A percentile compares a stretch with the other conserved stretches of the same genome.
These are phyloP conservation scores for Secale cereale DNA, from an alignment of 176 grass and related monocot genomes.

Conservation along the genomic window DNA sequence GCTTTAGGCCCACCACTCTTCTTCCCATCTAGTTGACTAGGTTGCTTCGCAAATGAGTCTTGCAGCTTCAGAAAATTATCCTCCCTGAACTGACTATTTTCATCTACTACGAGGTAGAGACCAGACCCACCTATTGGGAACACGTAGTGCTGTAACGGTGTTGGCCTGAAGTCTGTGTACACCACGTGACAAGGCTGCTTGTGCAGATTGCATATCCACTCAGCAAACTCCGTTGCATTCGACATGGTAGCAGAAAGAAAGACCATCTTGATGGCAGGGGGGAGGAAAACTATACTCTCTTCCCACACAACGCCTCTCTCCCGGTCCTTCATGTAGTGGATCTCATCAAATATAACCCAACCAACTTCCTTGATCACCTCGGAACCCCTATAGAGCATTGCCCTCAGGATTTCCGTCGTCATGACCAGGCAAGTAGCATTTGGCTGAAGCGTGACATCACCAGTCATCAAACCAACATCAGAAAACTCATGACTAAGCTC, in stretches of 20 bases:
- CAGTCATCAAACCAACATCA: slow-evolving; percentile 92
- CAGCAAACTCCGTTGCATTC: slow-evolving; percentile 95
- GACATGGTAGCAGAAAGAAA: slow-evolving; percentile 99
- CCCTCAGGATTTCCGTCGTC: slow-evolving; percentile 97
- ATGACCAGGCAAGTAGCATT: slow-evolving; percentile 95
- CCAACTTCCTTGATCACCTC: slow-evolving; percentile 98
- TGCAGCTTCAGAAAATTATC: slow-evolving; percentile 93
- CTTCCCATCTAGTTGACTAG: slow-evolving; percentile 40
- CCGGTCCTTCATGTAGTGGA: slow-evolving; percentile 99
- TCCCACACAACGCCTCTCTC: slow-evolving; percentile 97
- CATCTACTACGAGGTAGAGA: slow-evolving; percentile 94
- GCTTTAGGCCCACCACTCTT: slow-evolving; percentile 54
- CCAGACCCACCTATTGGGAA: slow-evolving; percentile 92
- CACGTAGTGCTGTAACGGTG: slow-evolving; percentile 91
- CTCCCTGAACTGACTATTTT: slow-evolving; percentile 92
- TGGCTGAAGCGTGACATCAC: slow-evolving; percentile 87
- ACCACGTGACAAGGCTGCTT: slow-evolving; percentile 97
- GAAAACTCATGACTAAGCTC: slow-evolving; percentile 91
- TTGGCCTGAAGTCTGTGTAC: slow-evolving; percentile 97
- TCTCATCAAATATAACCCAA: slow-evolving; percentile 99
- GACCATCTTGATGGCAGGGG: slow-evolving; percentile 97
- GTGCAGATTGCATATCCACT: slow-evolving; percentile 95
- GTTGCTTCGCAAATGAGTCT: slow-evolving; percentile 73
- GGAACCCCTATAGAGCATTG: slow-evolving; percentile 94
- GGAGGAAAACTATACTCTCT: slow-evolving; percentile 95